Evolutionary conservation across 1,284 basidiomycete species (phyloP).

Genomic region (Mycosarcoma maydis): DNA sequence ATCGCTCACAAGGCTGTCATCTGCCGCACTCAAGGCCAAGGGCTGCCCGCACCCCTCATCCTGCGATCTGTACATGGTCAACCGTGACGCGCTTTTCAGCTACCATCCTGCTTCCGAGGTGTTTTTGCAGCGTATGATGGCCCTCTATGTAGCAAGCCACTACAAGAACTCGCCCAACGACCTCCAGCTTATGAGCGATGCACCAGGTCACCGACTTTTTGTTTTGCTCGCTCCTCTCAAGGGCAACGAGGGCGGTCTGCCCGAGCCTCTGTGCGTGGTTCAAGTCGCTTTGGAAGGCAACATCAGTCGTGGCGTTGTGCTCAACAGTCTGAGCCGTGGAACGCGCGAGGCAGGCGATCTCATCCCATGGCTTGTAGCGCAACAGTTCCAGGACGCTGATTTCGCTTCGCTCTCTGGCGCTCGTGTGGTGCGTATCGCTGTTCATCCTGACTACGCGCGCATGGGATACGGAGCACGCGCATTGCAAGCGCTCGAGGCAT

Average conservation of each 20-base stretch:
- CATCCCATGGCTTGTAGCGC: conserved; percentile 95
- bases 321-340: conserved; percentile 84
- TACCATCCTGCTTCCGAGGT: conserved; percentile 96
- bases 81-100: conserved; percentile 94
- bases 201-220: conserved; percentile 95
- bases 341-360: conserved; percentile 90
- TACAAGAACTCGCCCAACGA: conserved; percentile 99
- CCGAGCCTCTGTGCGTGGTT: conserved; percentile 84
- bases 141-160: conserved; percentile 93
- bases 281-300: conserved; percentile 91
- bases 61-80: conserved; percentile 95
- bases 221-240: conserved; percentile 81
- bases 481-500: conserved; percentile 84
- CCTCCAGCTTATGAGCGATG: conserved; percentile 93
- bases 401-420: conserved; percentile 90
- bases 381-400: conserved; percentile 95
- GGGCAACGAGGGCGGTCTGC: conserved; percentile 43
- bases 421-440: conserved; percentile 90
- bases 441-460: conserved; percentile 89
- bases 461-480: conserved; percentile 99
- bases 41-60: conserved; percentile 82
- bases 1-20: conserved; percentile 74
- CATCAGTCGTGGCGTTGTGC: conserved; percentile 84
- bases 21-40: conserved; percentile 45
- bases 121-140: conserved; percentile 98